These are phyloP conservation scores for Chondrus crispus DNA, from an alignment of 23 red algal genomes.

Conservation along the genomic window DNA sequence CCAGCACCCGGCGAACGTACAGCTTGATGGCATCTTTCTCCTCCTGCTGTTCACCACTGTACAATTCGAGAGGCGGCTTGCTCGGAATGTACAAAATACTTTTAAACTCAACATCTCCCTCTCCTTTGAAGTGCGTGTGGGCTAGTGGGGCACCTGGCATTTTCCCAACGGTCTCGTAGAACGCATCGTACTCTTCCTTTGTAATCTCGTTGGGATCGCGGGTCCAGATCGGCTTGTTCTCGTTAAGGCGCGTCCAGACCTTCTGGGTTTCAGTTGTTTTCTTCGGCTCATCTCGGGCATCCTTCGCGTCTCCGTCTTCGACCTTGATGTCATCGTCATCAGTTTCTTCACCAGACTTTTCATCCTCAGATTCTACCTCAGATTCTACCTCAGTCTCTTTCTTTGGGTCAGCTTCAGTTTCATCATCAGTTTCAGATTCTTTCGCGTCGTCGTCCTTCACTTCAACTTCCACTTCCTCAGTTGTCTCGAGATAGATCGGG, in stretches of 20 bases:
- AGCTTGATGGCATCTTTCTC: constrained; percentile 81
- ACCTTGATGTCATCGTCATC: constrained; percentile 71
- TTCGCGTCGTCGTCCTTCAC: constrained; percentile 27
- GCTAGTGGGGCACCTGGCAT: constrained; percentile 50
- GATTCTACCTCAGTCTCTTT: constrained; percentile 3
- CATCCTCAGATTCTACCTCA: neutral
- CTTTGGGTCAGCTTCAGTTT: neutral
- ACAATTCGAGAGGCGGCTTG: constrained; percentile 65
- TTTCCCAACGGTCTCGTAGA: constrained; percentile 67
- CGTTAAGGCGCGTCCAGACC: constrained; percentile 68
- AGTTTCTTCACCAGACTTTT: constrained; percentile 4
- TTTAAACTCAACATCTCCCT: constrained; percentile 92
- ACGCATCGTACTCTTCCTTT: constrained; percentile 77
- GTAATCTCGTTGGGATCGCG: constrained; percentile 69
- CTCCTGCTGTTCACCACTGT: constrained; percentile 54
- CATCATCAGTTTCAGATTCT: neutral
- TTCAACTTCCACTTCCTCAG: constrained; percentile 45
- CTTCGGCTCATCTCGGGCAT: constrained; percentile 35
- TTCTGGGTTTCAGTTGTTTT: constrained; percentile 34
- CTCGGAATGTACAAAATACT: constrained; percentile 89
- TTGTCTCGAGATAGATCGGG: constrained; percentile 81
- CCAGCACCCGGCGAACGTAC: constrained; percentile 83
- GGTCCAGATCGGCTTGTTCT: constrained; percentile 87
- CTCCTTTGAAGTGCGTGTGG: constrained; percentile 82
- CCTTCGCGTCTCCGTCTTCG: constrained; percentile 51